A percentile compares a stretch with the other conserved stretches of the same genome.
Conservation (phyloP, 2,329 filamentous ascomycete genomes). For the Claviceps maximensis region DNA sequence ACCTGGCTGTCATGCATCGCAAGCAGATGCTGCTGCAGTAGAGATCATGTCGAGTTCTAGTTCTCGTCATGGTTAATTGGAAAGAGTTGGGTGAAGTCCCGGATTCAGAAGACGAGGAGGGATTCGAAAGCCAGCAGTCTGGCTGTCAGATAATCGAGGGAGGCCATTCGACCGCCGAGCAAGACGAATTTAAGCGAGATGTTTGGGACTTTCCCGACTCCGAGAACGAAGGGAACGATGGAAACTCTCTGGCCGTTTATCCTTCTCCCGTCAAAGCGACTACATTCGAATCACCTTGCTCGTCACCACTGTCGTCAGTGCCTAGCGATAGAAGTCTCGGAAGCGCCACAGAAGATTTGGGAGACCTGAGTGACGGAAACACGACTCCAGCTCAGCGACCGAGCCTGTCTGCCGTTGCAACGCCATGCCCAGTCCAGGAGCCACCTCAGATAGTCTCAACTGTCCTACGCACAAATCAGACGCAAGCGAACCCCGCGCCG, state of each 20-base stretch:
- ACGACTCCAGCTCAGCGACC: neutral
- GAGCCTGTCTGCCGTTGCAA: neutral
- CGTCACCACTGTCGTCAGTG: conserved; percentile 23
- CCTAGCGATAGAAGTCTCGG: conserved; percentile 16
- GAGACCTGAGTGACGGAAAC: neutral
- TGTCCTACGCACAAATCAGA: neutral
- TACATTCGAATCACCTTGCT: conserved; percentile 10
- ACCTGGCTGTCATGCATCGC: neutral
- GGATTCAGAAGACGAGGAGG: conserved; percentile 36
- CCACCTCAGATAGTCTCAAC: neutral
- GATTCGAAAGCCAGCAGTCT: conserved; percentile 25
- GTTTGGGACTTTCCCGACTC: conserved; percentile 27
- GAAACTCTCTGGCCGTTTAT: neutral
- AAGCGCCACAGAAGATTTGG: neutral
- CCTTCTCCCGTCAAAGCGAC: conserved; percentile 1
- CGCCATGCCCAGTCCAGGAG: neutral
- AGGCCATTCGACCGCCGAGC: neutral
- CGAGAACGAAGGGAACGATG: conserved; percentile 13
- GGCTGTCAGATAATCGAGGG: neutral
- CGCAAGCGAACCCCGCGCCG: neutral
- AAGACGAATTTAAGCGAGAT: conserved; percentile 6
- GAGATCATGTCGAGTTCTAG: conserved; percentile 15
- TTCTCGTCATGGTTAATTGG: conserved; percentile 30
- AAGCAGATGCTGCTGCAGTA: conserved; percentile 1
- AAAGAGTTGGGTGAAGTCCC: conserved; percentile 37